phyloP scores from a whole-genome alignment of 2,329 filamentous ascomycete species.

The Furcasterigmium furcatum region DNA sequence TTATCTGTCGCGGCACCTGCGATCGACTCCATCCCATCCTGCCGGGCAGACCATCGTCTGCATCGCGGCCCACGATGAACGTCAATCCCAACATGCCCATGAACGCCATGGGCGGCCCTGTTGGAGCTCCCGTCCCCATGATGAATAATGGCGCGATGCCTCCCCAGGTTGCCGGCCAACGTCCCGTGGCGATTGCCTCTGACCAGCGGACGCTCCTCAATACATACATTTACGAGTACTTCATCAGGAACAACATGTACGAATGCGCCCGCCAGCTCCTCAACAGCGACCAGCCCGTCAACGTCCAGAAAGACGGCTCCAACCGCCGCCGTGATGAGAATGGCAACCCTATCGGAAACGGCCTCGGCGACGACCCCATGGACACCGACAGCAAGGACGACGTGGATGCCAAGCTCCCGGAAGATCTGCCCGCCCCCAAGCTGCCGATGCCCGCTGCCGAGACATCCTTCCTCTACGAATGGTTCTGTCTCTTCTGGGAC shows the following conservation, averaged over 20 bases:
- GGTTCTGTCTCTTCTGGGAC: conserved; percentile 98
- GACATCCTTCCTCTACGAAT: conserved; percentile 89
- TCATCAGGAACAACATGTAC: conserved; percentile 80
- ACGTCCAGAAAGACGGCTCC: conserved; percentile 66
- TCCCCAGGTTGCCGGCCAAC: conserved; percentile 22
- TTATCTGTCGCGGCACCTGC: conserved; percentile 1
- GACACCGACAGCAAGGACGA: conserved; percentile 82
- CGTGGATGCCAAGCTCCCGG: conserved; percentile 68
- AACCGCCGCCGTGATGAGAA: conserved; percentile 65
- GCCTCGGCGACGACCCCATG: conserved; percentile 71
- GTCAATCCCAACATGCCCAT: conserved; percentile 62
- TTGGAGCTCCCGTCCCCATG: conserved; percentile 62
- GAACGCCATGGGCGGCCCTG: conserved; percentile 65
- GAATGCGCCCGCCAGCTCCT: conserved; percentile 77
- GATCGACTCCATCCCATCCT: conserved; percentile 14
- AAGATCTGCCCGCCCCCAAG: conserved; percentile 75
- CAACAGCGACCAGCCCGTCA: conserved; percentile 62
- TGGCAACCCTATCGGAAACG: conserved; percentile 64
- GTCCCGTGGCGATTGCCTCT: conserved; percentile 13
- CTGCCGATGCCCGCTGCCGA: conserved; percentile 63
- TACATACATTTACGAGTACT: conserved; percentile 90
- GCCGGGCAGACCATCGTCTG: conserved; percentile 35
- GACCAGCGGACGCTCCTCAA: conserved; percentile 63
- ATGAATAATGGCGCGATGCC: conserved; percentile 56
- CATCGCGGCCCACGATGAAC: conserved; percentile 35